These are phyloP conservation scores for Canavalia gladiata DNA, from an alignment of 306 rosid species.

Conservation along the genomic window DNA sequence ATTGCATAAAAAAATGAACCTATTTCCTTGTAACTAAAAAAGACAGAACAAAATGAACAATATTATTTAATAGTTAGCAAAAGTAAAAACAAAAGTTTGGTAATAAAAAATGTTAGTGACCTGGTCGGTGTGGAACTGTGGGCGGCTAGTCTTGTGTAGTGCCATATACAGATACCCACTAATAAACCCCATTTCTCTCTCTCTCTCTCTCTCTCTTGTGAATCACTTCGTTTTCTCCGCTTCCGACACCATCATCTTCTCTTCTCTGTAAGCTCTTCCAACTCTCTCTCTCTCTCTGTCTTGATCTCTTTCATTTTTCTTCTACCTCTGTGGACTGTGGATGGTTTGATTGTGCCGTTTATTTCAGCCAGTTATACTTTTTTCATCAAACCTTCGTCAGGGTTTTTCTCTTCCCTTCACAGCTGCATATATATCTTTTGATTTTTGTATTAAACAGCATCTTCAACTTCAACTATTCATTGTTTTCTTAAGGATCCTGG, in stretches of 20 bases:
- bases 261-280: slow-evolving; percentile 47
- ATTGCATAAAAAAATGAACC: no score
- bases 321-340: background rate
- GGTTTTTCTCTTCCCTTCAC: background rate
- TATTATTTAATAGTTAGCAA: no score
- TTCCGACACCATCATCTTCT: background rate
- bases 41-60: no score
- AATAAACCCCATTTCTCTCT: background rate
- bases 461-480: background rate
- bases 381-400: slow-evolving; percentile 8
- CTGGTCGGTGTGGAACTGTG: background rate
- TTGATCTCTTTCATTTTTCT: background rate
- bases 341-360: background rate
- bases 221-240: slow-evolving; percentile 48
- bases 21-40: no score
- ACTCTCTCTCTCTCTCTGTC: background rate
- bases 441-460: slow-evolving; percentile 3
- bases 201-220: background rate
- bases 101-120: no score
- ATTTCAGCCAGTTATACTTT: background rate
- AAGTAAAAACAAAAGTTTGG: no score
- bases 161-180: background rate
- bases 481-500: background rate
- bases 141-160: background rate
- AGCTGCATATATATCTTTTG: background rate